A percentile compares a stretch with the other conserved stretches of the same genome.
phyloP scores from a whole-genome alignment of 2,329 filamentous ascomycete species.

The Paracamarosporium sp. region DNA sequence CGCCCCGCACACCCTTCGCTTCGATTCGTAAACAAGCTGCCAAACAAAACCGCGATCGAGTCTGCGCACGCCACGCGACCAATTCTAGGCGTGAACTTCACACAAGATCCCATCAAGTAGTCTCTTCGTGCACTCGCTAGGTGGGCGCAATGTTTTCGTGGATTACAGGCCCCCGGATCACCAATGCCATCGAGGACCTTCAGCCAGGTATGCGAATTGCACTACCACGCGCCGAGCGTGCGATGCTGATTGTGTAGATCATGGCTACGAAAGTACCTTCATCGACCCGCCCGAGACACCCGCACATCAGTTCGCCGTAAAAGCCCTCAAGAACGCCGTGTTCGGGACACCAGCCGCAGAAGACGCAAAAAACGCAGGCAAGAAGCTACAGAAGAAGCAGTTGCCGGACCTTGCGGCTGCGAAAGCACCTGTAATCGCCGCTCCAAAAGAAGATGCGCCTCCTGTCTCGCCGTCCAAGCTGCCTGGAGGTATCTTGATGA shows the following conservation, averaged over 20 bases:
- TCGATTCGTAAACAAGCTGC: slow-evolving; percentile 41
- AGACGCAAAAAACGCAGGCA: slow-evolving; percentile 40
- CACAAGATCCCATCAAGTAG: too few relatives aligned
- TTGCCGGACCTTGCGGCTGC: slow-evolving; percentile 26
- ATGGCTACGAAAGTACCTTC: slow-evolving; percentile 48
- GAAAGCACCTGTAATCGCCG: slow-evolving; percentile 24
- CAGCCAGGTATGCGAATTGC: slow-evolving; percentile 35
- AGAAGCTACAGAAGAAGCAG: slow-evolving; percentile 33
- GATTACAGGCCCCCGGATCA: slow-evolving; percentile 47
- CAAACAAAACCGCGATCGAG: slow-evolving; percentile 35
- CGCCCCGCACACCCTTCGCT: slow-evolving; percentile 22
- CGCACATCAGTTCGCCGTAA: slow-evolving; percentile 70
- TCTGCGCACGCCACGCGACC: slow-evolving; percentile 13
- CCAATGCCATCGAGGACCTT: slow-evolving; percentile 45
- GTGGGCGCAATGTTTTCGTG: slow-evolving; percentile 44
- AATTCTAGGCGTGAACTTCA: not conserved
- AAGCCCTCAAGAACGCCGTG: slow-evolving; percentile 69
- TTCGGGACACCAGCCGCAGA: slow-evolving; percentile 68
- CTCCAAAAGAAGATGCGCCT: slow-evolving; percentile 27
- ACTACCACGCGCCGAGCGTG: not conserved
- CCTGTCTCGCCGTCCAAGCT: slow-evolving; percentile 62
- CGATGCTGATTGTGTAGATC: slow-evolving; percentile 31
- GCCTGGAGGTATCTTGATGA: slow-evolving; percentile 66
- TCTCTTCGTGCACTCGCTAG: too few relatives aligned
- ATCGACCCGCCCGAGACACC: slow-evolving; percentile 68